These are phyloP conservation scores for Borealophlyctis nickersoniae DNA, from an alignment of 192 early-diverging fungal genomes.

Conservation along the genomic window DNA sequence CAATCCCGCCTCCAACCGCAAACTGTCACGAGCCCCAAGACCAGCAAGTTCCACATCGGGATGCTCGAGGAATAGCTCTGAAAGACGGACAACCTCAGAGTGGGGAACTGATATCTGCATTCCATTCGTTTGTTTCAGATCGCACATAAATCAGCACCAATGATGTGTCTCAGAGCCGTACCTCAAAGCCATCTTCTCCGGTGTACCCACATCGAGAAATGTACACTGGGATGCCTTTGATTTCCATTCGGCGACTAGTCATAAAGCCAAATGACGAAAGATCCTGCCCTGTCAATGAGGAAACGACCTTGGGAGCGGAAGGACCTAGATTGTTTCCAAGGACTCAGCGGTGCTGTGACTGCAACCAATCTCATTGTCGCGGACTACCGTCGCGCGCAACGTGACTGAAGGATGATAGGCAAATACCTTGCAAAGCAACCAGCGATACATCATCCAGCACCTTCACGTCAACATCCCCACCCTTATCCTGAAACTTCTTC, in stretches of 20 bases:
- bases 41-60: slow-evolving; percentile 87
- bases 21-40: slow-evolving; percentile 88
- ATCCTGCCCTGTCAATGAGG: slow-evolving; percentile 50
- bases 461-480: slow-evolving; percentile 84
- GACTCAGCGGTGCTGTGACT: not conserved
- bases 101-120: slow-evolving; percentile 80
- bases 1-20: slow-evolving; percentile 94
- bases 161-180: slow-evolving; percentile 33
- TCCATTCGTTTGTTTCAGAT: not conserved
- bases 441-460: slow-evolving; percentile 83
- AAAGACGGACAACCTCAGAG: slow-evolving; percentile 62
- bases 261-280: slow-evolving; percentile 86
- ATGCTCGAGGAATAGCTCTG: slow-evolving; percentile 64
- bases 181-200: slow-evolving; percentile 98
- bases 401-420: too few relatives aligned
- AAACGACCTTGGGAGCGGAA: slow-evolving; percentile 68
- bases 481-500: slow-evolving; percentile 75
- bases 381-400: not conserved
- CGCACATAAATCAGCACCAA: not conserved
- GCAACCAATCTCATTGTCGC: too few relatives aligned
- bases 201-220: slow-evolving; percentile 97
- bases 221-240: slow-evolving; percentile 77
- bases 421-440: slow-evolving; percentile 93
- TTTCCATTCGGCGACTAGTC: slow-evolving; percentile 67
- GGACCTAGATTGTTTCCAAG: slow-evolving; percentile 63